Conservation (phyloP, 2,329 filamentous ascomycete species). For the Endothia cerciana region DNA sequence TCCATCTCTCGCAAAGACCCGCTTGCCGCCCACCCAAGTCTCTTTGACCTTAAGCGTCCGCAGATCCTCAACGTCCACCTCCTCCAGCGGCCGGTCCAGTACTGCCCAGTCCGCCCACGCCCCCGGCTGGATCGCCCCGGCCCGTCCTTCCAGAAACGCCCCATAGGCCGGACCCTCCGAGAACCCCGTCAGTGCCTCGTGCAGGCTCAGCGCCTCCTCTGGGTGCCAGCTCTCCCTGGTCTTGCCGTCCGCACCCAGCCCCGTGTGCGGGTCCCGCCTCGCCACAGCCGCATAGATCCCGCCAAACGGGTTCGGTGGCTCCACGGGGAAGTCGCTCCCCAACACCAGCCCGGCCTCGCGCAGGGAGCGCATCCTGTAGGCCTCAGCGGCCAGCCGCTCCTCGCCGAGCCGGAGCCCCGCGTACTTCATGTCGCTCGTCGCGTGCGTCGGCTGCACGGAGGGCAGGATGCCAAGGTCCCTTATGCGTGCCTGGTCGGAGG, state of each 20-base stretch:
- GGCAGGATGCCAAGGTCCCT: conserved; percentile 64
- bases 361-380: conserved; percentile 69
- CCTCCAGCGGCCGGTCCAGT: conserved; percentile 61
- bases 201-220: conserved; percentile 60
- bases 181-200: conserved; percentile 66
- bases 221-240: conserved; percentile 59
- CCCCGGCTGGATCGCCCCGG: conserved; percentile 62
- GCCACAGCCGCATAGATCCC: conserved; percentile 72
- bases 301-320: conserved; percentile 68
- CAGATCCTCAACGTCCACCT: conserved; percentile 54
- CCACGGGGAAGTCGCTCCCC: conserved; percentile 74
- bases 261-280: conserved; percentile 61
- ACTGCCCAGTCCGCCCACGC: conserved; percentile 73
- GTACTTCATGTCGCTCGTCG: conserved; percentile 72
- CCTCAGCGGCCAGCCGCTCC: conserved; percentile 56
- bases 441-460: conserved; percentile 73
- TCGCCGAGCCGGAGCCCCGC: conserved; percentile 63
- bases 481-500: conserved; percentile 65
- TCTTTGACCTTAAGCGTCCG: conserved; percentile 61
- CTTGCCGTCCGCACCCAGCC: conserved; percentile 49
- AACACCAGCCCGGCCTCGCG: conserved; percentile 59
- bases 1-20: conserved; percentile 47
- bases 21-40: conserved; percentile 68
- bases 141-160: conserved; percentile 61
- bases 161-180: conserved; percentile 62